Evolutionary conservation across 208 protist genomes (phyloP), one percentile per base, ranked within the genome.

Genomic region (Leishmania tropica): DNA sequence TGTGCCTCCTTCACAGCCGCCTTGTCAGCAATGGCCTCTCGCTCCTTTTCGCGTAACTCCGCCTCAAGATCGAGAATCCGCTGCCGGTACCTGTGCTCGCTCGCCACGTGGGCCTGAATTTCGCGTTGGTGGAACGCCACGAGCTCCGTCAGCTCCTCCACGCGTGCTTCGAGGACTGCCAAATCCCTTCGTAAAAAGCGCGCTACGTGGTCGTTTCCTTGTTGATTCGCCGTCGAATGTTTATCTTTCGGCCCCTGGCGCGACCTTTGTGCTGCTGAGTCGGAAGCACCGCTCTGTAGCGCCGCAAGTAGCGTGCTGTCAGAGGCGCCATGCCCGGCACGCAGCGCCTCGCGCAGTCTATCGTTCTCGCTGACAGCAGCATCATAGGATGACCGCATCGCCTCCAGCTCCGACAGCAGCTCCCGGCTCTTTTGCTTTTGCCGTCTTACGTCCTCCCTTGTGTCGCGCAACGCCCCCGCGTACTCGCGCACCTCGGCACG

Each of bases 51-150:
- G 31, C 83, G 81, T n/a, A 94, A 70, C 0, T 79, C 81, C n/a
- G 82, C 60, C 73, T 94, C 90, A 24, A 96, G 71, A 42, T 87
- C 78, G 2, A 91, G 53, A 75, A 96, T 89, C 51, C 91, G 87
- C 76, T 85, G 76, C 7, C 91, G 89, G 54, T 96, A 96, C 51
- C 71, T 51, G 62, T 75, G 75, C 75, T 96, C 93, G 68, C 84
- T 87, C 35, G 81, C 67, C 1, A 89, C 88, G 81, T 91, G 83
- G 24, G 79, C 83, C 24, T 86, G 79, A 24, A 94, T 91, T 56
- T 95, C 91, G 3, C 70, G 54, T 68, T 96, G 93, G 64, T 95
- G 91, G 45, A 86, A 83, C 47, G 80, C 58, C 0, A 92, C 82
- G 56, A 92, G 81, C 48, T 90, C 86, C 19, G 87, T 72, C 42